phyloP scores from a whole-genome alignment of 2,329 filamentous ascomycete species.

The Ascosphaera apis region DNA sequence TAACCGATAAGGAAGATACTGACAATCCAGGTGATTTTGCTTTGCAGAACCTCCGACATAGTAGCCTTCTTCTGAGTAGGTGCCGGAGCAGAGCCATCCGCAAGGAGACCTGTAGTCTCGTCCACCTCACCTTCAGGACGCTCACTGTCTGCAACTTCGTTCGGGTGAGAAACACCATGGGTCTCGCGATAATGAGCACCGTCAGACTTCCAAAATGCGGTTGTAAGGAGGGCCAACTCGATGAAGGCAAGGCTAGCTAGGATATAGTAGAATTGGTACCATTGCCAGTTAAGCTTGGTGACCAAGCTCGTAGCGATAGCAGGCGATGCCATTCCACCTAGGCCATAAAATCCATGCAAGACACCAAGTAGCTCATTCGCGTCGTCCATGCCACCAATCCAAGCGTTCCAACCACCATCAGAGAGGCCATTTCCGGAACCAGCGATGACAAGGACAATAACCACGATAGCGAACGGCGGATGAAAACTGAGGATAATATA shows the following conservation, averaged over 20 bases:
- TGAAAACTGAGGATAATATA: conserved; percentile 44
- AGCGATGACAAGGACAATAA: conserved; percentile 39
- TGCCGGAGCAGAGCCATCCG: too few species aligned
- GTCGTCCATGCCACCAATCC: conserved; percentile 45
- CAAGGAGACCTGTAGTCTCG: too few species aligned
- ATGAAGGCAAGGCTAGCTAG: conserved; percentile 35
- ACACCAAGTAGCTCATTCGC: conserved; percentile 51
- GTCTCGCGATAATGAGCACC: conserved; percentile 25
- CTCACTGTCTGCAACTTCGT: neutral
- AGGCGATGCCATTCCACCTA: conserved; percentile 45
- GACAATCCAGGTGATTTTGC: conserved; percentile 41
- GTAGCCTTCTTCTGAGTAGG: too few species aligned
- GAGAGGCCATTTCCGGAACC: conserved; percentile 46
- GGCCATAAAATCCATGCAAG: conserved; percentile 44
- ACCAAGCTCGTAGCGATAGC: conserved; percentile 50
- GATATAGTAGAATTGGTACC: conserved; percentile 54
- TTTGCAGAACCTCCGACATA: conserved; percentile 11
- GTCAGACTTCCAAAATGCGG: conserved; percentile 39
- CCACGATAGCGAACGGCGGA: conserved; percentile 43
- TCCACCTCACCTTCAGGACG: too few species aligned
- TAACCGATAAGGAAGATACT: conserved; percentile 56
- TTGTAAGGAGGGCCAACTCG: conserved; percentile 28
- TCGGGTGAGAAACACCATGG: conserved; percentile 17
- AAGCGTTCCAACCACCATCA: conserved; percentile 31
- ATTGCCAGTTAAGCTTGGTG: conserved; percentile 34